Evolutionary conservation across 2,329 filamentous ascomycete species (phyloP).

Genomic region (Aureobasidium sp.): DNA sequence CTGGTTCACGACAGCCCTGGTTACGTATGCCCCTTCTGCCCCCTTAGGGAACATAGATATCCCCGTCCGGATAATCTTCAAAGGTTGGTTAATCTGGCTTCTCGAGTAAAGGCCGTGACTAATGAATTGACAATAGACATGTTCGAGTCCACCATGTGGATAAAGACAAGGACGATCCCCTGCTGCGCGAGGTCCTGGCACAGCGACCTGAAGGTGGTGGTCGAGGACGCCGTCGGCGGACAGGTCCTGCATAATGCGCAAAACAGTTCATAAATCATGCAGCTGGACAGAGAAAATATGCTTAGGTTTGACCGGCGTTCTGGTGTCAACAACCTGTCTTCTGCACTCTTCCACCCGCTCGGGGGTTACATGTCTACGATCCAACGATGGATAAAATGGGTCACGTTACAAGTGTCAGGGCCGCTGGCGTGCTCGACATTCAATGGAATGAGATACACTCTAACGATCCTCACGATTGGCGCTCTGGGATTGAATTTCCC

Average conservation of each 20-base stretch:
- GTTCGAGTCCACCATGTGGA: constrained; percentile 88
- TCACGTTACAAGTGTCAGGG: neutral
- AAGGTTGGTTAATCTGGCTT: constrained; percentile 50
- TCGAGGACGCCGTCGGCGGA: constrained; percentile 68
- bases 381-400: neutral
- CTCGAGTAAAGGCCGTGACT: neutral
- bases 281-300: neutral
- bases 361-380: constrained; percentile 19
- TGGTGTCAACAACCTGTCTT: neutral
- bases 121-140: constrained; percentile 53
- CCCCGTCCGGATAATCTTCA: constrained; percentile 93
- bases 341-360: neutral
- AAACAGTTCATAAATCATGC: no score
- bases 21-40: constrained; percentile 94
- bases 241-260: constrained; percentile 23
- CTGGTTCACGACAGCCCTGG: constrained; percentile 90
- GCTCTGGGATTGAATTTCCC: neutral
- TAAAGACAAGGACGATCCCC: constrained; percentile 78
- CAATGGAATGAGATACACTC: neutral
- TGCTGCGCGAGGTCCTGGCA: constrained; percentile 73
- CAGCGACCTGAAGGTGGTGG: constrained; percentile 79
- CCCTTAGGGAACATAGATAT: constrained; percentile 88
- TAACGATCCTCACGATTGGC: neutral
- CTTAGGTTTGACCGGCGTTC: neutral
- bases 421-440: constrained; percentile 7